Evolutionary conservation across 2,329 filamentous ascomycete species (phyloP), one percentile per base, ranked within the genome.

Genomic region (Pseudogymnoascus sp.): DNA sequence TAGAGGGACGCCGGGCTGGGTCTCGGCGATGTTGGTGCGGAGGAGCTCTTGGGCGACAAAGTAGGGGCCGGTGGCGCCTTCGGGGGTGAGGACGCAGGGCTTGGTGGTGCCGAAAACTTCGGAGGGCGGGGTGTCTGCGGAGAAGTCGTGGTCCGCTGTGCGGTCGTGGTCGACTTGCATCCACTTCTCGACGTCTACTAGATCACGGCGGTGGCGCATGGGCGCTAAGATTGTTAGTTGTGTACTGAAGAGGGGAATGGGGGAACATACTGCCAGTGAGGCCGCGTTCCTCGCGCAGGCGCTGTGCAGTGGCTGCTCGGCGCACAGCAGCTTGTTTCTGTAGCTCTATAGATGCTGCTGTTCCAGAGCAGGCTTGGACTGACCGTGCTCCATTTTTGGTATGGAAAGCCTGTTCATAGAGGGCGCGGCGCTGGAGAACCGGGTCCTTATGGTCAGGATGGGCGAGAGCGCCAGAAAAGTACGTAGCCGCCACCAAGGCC

Each of bases 11-110:
- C 74, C 74, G 2, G 38, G 61, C 63, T 76, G 70, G 38, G 64
- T 67, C 10, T 77, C 74, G 14, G 64, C 63, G 56, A 77, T 69
- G 62, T 76, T 68, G 19, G 69, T 61, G 38, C 75, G 74, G 64
- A 77, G 71, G 4, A 74, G 65, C 59, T 76, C 74, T 14, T 74
- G 72, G 7, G 68, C 70, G 40, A 76, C 72, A 61, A 68, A 61
- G 59, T 61, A 61, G 31, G 59, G 59, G 5, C 59, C 59, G 1
- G 47, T 53, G 26, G 47, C 47, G 26, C 47, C 47, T 53, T 53
- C 26, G 47, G 47, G 47, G 47, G 47, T 53, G 47, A 53, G 47
- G n/a, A 53, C 29, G 26, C 47, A 53, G 14, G 47, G 47, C 7
- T 16, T 19, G n/a, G 47, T 16, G 26, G 47, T 31, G 47, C 47